Evolutionary conservation across 495 filamentous ascomycete genomes (phyloP).

Genomic region (Aspergillus taichungensis): DNA sequence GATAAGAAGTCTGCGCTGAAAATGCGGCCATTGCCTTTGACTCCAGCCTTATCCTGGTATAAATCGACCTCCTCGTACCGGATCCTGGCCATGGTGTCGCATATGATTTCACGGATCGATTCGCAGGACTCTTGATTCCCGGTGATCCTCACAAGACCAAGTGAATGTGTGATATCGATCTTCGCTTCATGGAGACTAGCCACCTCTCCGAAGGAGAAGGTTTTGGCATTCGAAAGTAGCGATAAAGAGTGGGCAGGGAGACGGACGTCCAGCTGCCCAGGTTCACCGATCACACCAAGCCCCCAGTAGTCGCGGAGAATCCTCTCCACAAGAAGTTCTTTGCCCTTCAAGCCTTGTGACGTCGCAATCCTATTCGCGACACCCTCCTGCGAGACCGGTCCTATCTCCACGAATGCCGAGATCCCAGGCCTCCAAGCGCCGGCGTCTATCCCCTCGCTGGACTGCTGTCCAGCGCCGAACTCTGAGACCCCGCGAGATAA

Average conservation of each 20-base stretch:
- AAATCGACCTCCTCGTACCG: constrained; percentile 20
- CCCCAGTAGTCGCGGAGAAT: constrained; percentile 40
- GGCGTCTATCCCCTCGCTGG: neutral
- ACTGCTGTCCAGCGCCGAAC: neutral
- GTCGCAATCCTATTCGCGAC: constrained; percentile 9
- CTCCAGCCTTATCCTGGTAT: constrained; percentile 1
- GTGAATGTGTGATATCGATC: constrained; percentile 30
- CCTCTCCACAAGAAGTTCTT: constrained; percentile 25
- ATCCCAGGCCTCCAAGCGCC: constrained; percentile 24
- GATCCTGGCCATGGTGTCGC: constrained; percentile 28
- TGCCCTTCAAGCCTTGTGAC: constrained; percentile 17
- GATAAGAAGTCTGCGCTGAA: constrained; percentile 22
- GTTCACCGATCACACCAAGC: constrained; percentile 24
- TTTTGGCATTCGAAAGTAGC: constrained; percentile 21
- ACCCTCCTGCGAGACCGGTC: neutral
- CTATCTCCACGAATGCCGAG: constrained; percentile 16
- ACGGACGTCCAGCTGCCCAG: constrained; percentile 35
- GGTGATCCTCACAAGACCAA: constrained; percentile 32
- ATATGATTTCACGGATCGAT: constrained; percentile 31
- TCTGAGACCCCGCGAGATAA: neutral
- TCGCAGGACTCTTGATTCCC: constrained; percentile 29
- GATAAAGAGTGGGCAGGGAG: constrained; percentile 17
- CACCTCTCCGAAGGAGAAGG: constrained; percentile 37
- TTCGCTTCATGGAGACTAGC: constrained; percentile 31
- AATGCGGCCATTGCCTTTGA: constrained; percentile 5